Evolutionary conservation across 805 yeast genomes (phyloP).

Genomic region (Wickerhamomyces strasburgensis): DNA sequence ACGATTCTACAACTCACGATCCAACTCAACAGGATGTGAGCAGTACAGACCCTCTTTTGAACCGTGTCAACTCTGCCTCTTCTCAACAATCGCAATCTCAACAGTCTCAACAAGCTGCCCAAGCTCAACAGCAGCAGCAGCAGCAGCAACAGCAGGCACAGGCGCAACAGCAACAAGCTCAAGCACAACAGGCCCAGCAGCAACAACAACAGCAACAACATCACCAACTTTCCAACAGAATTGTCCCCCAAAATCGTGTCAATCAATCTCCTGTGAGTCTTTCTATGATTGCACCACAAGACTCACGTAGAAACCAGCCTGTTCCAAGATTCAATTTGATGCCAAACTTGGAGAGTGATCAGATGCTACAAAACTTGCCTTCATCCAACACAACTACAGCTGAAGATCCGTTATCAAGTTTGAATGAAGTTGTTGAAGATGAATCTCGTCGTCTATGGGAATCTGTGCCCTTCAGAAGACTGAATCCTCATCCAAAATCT

Average conservation of each 20-base stretch:
- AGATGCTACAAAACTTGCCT: conserved; percentile 7
- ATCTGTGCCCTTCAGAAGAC: conserved; percentile 14
- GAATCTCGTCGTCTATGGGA: conserved; percentile 18
- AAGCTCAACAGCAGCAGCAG: conserved; percentile 3
- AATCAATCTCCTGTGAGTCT: conserved; percentile 10
- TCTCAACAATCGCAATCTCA: not conserved
- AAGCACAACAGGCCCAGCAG: conserved; percentile 4
- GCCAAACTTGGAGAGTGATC: conserved; percentile 10
- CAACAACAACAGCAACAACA: conserved; percentile 9
- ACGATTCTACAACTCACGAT: not conserved
- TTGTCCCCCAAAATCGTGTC: conserved; percentile 16
- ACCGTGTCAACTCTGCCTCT: conserved; percentile 2
- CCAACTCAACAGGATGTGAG: conserved; percentile 1
- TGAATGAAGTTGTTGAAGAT: conserved; percentile 13
- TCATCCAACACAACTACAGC: conserved; percentile 1
- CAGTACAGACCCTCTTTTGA: not conserved
- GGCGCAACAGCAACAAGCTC: conserved; percentile 4
- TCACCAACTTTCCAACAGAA: conserved; percentile 5
- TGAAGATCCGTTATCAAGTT: conserved; percentile 5
- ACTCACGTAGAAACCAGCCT: not conserved
- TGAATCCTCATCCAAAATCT: conserved; percentile 23
- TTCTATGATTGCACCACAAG: conserved; percentile 10
- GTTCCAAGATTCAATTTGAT: conserved; percentile 4
- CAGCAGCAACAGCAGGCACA: conserved; percentile 3
- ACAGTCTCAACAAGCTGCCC: conserved; percentile 1